Conservation (phyloP, 495 filamentous ascomycete species). For the Gamarada debralockiae region DNA sequence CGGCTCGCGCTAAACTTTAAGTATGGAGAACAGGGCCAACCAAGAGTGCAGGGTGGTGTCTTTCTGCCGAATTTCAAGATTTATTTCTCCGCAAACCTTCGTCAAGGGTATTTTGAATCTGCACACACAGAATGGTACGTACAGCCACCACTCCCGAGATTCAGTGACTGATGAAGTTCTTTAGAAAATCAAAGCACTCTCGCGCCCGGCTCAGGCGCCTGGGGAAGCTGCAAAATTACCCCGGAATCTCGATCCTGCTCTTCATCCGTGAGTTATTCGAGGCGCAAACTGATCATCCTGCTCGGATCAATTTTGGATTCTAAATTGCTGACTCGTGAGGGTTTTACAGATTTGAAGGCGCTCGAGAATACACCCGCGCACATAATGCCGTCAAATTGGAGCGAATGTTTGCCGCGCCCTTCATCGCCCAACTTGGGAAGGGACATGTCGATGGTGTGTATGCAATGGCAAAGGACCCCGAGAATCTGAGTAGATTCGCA, state of each 20-base stretch:
- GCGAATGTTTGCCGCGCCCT: constrained; percentile 93
- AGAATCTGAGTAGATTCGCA: constrained; percentile 65
- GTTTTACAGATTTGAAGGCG: constrained; percentile 94
- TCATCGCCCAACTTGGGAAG: constrained; percentile 78
- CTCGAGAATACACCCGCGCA: constrained; percentile 85
- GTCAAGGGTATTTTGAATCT: background rate
- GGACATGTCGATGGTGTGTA: constrained; percentile 96
- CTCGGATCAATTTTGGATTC: too few species aligned
- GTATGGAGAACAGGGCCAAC: background rate
- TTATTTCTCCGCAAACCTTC: constrained; percentile 15
- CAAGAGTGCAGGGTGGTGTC: background rate
- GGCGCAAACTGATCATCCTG: too few species aligned
- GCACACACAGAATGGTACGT: constrained; percentile 20
- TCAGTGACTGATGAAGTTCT: background rate
- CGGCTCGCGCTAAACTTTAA: background rate
- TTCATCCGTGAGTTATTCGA: too few species aligned
- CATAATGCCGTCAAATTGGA: constrained; percentile 92
- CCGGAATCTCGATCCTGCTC: constrained; percentile 86
- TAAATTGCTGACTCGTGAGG: too few species aligned
- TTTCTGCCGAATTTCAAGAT: background rate
- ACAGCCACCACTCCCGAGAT: background rate
- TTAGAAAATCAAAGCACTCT: constrained; percentile 92
- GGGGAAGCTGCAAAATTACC: constrained; percentile 66
- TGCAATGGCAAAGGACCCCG: constrained; percentile 65
- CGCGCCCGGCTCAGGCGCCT: constrained; percentile 71